A percentile compares a stretch with the other conserved stretches of the same genome.
These are phyloP conservation scores for Populus hybrid DNA, from an alignment of 441 rosid genomes.

Conservation along the genomic window DNA sequence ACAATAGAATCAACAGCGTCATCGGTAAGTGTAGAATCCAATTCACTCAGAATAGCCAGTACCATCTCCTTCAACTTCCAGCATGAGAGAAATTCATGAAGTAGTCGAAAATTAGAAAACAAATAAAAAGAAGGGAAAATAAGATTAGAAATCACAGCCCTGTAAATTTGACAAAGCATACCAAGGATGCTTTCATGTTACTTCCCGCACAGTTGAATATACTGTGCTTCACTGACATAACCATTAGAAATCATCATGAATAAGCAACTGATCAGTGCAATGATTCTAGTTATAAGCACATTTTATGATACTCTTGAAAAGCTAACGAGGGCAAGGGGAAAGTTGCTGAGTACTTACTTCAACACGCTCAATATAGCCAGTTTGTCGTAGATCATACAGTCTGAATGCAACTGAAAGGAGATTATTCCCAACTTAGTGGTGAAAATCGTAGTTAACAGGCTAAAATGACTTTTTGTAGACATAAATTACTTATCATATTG, in stretches of 20 bases:
- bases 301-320: neutral
- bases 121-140: neutral
- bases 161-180: neutral
- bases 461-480: neutral
- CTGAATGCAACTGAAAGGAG: conserved; percentile 61
- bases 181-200: neutral
- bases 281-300: neutral
- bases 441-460: neutral
- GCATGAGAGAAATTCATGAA: neutral
- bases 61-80: conserved; percentile 77
- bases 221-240: no score
- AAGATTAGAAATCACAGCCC: neutral
- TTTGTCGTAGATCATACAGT: conserved; percentile 57
- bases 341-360: conserved; percentile 40
- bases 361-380: conserved; percentile 59
- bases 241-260: no score
- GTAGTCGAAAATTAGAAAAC: conserved; percentile 1
- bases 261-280: neutral
- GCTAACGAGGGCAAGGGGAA: neutral
- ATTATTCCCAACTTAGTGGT: conserved; percentile 3
- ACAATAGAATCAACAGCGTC: conserved; percentile 55
- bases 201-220: neutral
- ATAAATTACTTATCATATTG: neutral
- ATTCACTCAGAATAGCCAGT: conserved; percentile 57
- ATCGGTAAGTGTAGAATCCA: conserved; percentile 46